Percentiles rank a stretch among this genome's conserved stretches.
phyloP scores from a whole-genome alignment of 2,329 filamentous ascomycete species.

The Fusarium nygamai region DNA sequence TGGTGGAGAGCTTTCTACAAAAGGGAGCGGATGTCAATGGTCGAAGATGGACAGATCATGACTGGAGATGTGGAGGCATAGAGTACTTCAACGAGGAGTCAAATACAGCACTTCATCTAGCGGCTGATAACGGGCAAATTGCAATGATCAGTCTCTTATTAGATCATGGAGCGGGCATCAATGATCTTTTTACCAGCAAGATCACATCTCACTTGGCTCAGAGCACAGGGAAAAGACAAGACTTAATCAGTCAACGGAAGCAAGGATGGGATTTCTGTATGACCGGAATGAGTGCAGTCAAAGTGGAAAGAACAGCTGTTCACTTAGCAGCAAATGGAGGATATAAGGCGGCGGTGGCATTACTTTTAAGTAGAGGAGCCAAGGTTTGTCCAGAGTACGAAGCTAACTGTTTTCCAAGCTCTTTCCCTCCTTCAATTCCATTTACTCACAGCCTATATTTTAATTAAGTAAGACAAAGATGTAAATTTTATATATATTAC shows the following conservation, averaged over 20 bases:
- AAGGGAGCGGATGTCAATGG: rapidly evolving
- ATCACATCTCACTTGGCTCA: rapidly evolving
- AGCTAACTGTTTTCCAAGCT: too few relatives aligned
- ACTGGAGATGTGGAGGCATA: not conserved
- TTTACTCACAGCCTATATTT: too few relatives aligned
- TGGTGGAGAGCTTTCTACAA: not conserved
- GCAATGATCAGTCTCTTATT: rapidly evolving
- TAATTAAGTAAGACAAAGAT: not conserved
- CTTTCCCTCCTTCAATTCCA: too few relatives aligned
- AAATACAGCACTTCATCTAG: not conserved
- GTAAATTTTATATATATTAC: not conserved
- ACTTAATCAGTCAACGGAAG: rapidly evolving
- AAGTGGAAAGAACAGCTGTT: not conserved
- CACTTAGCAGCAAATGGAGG: not conserved
- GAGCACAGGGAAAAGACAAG: not conserved
- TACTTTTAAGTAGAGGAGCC: not conserved
- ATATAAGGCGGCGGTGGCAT: rapidly evolving
- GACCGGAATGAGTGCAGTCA: too few relatives aligned
- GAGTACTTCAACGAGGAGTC: not conserved
- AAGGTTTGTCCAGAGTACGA: not conserved
- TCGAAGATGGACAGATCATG: rapidly evolving
- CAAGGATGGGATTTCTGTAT: too few relatives aligned
- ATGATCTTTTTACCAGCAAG: rapidly evolving
- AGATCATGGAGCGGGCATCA: not conserved
- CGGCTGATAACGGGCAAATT: rapidly evolving